Conservation (phyloP, 352 stramenopile genomes). For the Pythium monospermum region DNA sequence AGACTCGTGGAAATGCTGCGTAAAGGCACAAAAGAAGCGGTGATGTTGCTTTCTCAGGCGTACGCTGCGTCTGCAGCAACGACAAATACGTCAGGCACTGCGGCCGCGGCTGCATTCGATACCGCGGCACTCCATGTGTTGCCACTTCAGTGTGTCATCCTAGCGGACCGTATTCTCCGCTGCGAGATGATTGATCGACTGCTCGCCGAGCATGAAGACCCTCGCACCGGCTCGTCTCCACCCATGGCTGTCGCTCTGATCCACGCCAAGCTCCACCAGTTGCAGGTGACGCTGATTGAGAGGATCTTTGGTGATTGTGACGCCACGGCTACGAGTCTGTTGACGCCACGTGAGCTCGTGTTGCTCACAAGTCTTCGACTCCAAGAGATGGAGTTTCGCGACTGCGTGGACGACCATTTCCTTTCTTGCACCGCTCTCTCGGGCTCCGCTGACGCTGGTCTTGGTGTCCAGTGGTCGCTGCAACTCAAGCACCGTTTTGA, state of each 20-base stretch:
- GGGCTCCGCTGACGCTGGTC: not conserved
- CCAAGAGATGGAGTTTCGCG: conserved; percentile 54
- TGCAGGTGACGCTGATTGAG: conserved; percentile 2
- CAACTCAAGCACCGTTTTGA: conserved; percentile 65
- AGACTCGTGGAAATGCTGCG: conserved; percentile 53
- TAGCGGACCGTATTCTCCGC: conserved; percentile 44
- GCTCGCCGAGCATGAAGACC: not conserved
- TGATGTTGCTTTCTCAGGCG: conserved; percentile 13
- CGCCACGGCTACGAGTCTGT: not conserved
- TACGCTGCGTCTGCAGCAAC: no score
- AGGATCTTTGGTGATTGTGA: not conserved
- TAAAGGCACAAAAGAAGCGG: conserved; percentile 40
- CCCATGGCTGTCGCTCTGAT: not conserved
- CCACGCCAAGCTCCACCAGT: conserved; percentile 7
- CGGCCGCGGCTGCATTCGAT: conserved; percentile 1
- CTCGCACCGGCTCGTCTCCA: not conserved
- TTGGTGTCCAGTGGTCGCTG: conserved; percentile 36
- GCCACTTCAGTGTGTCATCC: conserved; percentile 27
- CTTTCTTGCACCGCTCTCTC: not conserved
- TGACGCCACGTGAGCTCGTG: conserved; percentile 21
- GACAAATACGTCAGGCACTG: no score
- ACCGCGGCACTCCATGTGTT: conserved; percentile 1
- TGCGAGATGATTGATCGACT: conserved; percentile 35
- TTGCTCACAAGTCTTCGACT: conserved; percentile 30
- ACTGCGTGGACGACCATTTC: conserved; percentile 34